Conservation (phyloP, 176 grass and related monocot genomes). For the Triticum turgidum region DNA sequence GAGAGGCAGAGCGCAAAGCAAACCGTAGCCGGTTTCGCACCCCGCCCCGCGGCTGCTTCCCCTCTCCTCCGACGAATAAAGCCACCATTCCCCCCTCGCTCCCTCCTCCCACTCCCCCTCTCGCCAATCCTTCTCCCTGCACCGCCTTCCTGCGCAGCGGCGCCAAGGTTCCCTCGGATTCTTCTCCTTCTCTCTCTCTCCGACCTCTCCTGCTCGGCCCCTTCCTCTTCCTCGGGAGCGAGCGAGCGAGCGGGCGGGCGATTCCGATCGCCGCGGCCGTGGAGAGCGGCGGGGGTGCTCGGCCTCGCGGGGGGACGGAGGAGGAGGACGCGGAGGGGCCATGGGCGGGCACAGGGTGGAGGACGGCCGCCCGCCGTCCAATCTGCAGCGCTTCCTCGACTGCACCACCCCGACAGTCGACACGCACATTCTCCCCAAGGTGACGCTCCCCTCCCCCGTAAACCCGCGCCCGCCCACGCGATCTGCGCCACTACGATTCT, state of each 20-base stretch:
- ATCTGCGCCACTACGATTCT: neutral
- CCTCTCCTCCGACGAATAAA: neutral
- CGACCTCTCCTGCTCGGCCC: conserved; percentile 3
- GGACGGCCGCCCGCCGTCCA: conserved; percentile 39
- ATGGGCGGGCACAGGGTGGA: conserved; percentile 46
- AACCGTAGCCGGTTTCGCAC: conserved; percentile 41
- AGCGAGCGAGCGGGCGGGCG: neutral
- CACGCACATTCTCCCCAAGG: conserved; percentile 68
- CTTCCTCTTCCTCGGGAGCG: neutral
- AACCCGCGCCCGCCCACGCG: neutral
- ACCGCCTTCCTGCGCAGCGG: neutral
- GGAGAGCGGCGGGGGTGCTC: neutral
- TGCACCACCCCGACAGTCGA: conserved; percentile 67
- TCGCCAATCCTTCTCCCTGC: neutral
- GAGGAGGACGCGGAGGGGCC: neutral
- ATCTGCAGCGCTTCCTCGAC: conserved; percentile 78
- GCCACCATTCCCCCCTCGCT: neutral
- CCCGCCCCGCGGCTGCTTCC: neutral
- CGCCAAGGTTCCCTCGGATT: neutral
- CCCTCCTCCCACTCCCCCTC: neutral
- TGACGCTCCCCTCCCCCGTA: conserved; percentile 4
- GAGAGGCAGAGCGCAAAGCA: conserved; percentile 15
- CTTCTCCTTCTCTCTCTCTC: too few relatives aligned
- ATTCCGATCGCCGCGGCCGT: conserved; percentile 5
- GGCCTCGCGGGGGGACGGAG: neutral